These are phyloP conservation scores for Lindgomyces ingoldianus DNA, from an alignment of 495 filamentous ascomycete species.

Conservation along the genomic window DNA sequence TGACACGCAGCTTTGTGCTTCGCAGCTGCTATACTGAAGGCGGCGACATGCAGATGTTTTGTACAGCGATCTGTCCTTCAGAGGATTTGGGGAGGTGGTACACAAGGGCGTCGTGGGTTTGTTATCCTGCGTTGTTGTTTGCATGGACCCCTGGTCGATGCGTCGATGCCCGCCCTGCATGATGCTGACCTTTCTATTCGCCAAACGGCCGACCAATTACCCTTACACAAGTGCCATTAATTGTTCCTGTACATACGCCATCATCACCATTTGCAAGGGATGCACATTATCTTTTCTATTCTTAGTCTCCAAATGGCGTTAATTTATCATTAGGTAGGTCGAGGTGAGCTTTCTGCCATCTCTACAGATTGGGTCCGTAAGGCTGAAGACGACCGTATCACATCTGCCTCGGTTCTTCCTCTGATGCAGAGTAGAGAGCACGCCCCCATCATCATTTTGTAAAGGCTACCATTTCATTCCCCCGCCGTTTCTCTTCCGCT, in stretches of 20 bases:
- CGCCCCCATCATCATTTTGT: no score
- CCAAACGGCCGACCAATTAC: background rate
- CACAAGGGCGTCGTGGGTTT: slow-evolving; percentile 15
- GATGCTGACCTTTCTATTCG: background rate
- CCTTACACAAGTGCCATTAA: background rate
- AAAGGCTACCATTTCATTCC: no score
- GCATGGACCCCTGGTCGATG: slow-evolving; percentile 1
- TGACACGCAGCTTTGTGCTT: slow-evolving; percentile 15
- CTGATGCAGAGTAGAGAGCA: no score
- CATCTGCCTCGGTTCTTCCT: no score
- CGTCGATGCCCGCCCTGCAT: background rate
- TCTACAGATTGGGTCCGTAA: background rate
- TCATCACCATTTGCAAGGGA: background rate
- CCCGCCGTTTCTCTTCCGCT: no score
- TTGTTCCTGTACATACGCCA: background rate
- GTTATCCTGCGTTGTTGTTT: slow-evolving; percentile 10
- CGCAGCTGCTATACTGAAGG: slow-evolving; percentile 21
- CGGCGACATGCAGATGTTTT: slow-evolving; percentile 27
- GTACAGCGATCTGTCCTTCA: background rate
- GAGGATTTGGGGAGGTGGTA: background rate
- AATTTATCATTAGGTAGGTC: background rate
- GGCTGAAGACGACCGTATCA: background rate
- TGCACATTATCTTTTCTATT: background rate
- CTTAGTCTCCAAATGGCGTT: background rate
- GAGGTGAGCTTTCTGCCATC: background rate